Base-by-base conservation (phyloP, 306 rosid genomes). In the Lagenaria siceraria region DNA sequence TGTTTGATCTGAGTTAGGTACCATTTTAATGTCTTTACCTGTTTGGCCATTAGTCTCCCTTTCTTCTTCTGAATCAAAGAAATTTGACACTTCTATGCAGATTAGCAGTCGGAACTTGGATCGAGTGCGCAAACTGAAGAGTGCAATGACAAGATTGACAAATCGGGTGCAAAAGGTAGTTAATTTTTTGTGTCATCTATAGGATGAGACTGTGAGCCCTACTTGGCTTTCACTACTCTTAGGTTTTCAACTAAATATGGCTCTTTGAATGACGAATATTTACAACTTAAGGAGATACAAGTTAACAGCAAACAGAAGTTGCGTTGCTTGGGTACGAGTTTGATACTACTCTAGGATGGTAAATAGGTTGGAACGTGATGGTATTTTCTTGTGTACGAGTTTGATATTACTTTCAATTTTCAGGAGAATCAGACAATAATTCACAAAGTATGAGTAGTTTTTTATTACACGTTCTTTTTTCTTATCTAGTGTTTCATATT, bases 61-160 rank as follows among this genome's bases (percentile, higher is more conserved):
- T 76, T 25, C 56, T 75, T 55, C 64, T 77, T 78, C 66, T 79
- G 74, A 24, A 9, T 65, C 80, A 43, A 40, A 46, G 21, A 70
- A 70, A 3, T 15, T 60, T 78, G 58, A 35, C 15, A 36, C 79
- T 75, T 79, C 5, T 72, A 7, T 72, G 84, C 88, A 94, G 98
- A 90, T 94, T 81, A 87, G 93, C 76, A 94, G 97, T 80, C 96
- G 96, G 82, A 95, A 95, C 85, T 87, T 95, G 93, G 97, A 95
- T 80, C 87, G 95, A 79, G 98, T 95, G 77, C 97, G 97, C 81
- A 95, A 92, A 83, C 71, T 92, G 86, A 95, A 95, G 85, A 92
- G 98, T 89, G 95, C 95, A 74, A 95, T 95, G 97, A 95, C 98
- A 31, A 90, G 98, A 89, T 80, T 95, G 91, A 95, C 96, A 42